phyloP scores from a whole-genome alignment of 1,284 basidiomycete genomes.

The Moesziomyces antarcticus region DNA sequence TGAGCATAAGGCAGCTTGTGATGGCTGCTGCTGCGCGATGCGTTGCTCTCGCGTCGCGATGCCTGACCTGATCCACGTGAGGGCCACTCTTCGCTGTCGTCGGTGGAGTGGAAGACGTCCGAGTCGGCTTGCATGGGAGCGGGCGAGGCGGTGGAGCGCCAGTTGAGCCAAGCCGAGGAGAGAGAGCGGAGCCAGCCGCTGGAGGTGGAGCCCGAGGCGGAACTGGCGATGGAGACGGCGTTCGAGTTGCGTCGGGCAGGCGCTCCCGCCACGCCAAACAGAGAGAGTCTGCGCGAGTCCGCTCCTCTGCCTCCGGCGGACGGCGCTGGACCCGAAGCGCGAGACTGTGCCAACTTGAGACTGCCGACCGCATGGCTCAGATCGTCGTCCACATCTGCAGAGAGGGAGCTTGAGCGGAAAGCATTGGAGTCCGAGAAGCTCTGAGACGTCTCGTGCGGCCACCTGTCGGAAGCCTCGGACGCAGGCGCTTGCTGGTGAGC shows the following conservation, averaged over 20 bases:
- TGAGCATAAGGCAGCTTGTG: conserved; percentile 23
- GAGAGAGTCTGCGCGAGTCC: conserved; percentile 29
- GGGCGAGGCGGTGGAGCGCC: conserved; percentile 39
- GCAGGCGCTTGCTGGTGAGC: conserved; percentile 12
- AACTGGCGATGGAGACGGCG: conserved; percentile 36
- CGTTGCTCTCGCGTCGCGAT: conserved; percentile 31
- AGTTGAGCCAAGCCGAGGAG: conserved; percentile 50
- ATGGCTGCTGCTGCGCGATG: conserved; percentile 28
- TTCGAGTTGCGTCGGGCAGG: conserved; percentile 42
- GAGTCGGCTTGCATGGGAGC: conserved; percentile 33
- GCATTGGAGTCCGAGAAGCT: conserved; percentile 19
- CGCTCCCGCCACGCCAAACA: conserved; percentile 32
- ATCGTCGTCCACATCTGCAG: conserved; percentile 12
- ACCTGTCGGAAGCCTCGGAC: conserved; percentile 1
- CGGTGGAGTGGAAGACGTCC: conserved; percentile 29
- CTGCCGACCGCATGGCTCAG: conserved; percentile 50
- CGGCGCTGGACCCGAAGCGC: conserved; percentile 20
- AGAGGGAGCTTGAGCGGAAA: conserved; percentile 1
- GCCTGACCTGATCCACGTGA: conserved; percentile 9
- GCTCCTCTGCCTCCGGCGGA: conserved; percentile 11
- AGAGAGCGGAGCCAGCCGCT: conserved; percentile 54
- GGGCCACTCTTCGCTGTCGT: conserved; percentile 41
- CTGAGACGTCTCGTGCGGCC: conserved; percentile 15
- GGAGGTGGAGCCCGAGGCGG: conserved; percentile 29
- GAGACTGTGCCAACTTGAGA: conserved; percentile 47